phyloP scores from a whole-genome alignment of 768 basidiomycete genomes.

The Amanita phalloides region DNA sequence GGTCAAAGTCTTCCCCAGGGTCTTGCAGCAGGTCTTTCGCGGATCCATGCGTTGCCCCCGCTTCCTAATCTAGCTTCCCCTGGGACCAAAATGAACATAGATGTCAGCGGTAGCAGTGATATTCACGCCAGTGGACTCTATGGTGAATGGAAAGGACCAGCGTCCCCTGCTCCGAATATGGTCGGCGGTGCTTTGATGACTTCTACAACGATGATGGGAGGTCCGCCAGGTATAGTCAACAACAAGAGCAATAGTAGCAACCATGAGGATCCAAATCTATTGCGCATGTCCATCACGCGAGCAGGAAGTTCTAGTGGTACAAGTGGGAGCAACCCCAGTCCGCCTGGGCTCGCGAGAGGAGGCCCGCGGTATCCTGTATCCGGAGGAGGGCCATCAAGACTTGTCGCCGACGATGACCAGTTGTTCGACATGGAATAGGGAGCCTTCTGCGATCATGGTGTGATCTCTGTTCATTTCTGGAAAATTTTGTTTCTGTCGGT shows the following conservation, averaged over 20 bases:
- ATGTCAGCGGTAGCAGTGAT: slow-evolving; percentile 1
- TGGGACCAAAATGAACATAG: slow-evolving; percentile 8
- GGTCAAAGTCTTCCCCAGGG: slow-evolving; percentile 90
- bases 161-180: slow-evolving; percentile 2
- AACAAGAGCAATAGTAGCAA: neutral
- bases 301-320: neutral
- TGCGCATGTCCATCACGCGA: neutral
- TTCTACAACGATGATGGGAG: neutral
- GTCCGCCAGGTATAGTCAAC: neutral
- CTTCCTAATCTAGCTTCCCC: slow-evolving; percentile 26
- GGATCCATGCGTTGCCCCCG: slow-evolving; percentile 68
- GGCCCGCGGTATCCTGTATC: neutral
- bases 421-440: slow-evolving; percentile 3
- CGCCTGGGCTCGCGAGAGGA: neutral
- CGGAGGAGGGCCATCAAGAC: neutral
- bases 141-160: slow-evolving; percentile 1
- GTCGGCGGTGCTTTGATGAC: neutral
- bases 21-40: slow-evolving; percentile 81
- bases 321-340: neutral
- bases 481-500: neutral
- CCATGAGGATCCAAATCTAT: neutral
- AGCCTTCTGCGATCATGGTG: neutral
- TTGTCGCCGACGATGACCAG: slow-evolving; percentile 3
- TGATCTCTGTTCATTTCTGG: slow-evolving; percentile 1
- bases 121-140: neutral